Evolutionary conservation across 2,329 filamentous ascomycete genomes (phyloP).

Genomic region (Exserohilum rostratum): DNA sequence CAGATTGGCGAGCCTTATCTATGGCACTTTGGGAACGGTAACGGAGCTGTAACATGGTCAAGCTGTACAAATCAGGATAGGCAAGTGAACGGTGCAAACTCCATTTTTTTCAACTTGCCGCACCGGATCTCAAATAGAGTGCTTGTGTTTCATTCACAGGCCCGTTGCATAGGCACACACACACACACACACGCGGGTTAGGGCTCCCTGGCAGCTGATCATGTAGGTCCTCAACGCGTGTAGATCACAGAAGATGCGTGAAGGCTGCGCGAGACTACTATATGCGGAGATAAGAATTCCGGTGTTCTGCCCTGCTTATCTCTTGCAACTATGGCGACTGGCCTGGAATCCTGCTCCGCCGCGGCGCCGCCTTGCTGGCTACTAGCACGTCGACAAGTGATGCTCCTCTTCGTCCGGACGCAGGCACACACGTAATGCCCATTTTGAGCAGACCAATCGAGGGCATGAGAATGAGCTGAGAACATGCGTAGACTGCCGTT

Average conservation of each 20-base stretch:
- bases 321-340: background rate
- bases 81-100: background rate
- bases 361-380: background rate
- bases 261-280: constrained; percentile 3
- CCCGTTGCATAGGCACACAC: background rate
- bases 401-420: background rate
- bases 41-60: constrained; percentile 4
- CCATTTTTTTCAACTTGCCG: background rate
- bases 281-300: constrained; percentile 1
- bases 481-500: background rate
- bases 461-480: background rate
- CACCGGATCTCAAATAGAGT: background rate
- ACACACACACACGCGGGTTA: no score
- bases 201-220: background rate
- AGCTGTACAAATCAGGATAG: background rate
- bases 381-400: background rate
- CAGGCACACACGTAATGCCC: background rate
- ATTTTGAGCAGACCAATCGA: background rate
- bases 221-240: background rate
- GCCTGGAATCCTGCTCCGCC: constrained; percentile 5
- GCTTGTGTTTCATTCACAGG: background rate
- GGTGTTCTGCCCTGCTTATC: constrained; percentile 2
- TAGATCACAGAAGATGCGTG: background rate
- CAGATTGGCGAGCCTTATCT: constrained; percentile 18
- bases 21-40: constrained; percentile 2